Base-by-base conservation (phyloP, 768 basidiomycete genomes). In the Naganishia kalamii region DNA sequence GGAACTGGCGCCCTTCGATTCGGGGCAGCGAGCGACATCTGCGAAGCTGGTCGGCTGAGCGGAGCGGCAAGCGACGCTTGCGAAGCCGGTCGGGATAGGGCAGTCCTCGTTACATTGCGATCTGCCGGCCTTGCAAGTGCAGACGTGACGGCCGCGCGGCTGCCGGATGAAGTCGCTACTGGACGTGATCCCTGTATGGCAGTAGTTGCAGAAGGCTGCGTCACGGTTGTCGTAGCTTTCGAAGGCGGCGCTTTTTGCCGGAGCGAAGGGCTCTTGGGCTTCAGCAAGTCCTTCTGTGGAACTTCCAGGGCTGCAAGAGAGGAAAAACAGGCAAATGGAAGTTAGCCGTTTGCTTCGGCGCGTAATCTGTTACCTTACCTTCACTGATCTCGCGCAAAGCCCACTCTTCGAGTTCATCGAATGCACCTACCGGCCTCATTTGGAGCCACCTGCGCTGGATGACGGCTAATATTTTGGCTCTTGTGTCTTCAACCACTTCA, bases 311-410 rank as follows among this genome's bases (percentile, higher is more conserved):
- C 54, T 57, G 35, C 13, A 41, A 25, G 37, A 32, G 6, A 32
- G 32, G 21, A 32, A 11, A 41, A 15, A 30, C 17, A 49, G 32
- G 48, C 48, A 15, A 15, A 48, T 4, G 47, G 3, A 37, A 35
- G 23, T n/a, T 23, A 35, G n/a, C 3, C 4, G 17, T 50, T 13
- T 6, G 25, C 8, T 12, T 19, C 2, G 32, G n/a, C 6, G 15
- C 32, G 17, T 52, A 10, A 7, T 19, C 13, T 13, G 27, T 4
- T n/a, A 27, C 81, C 88, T 70, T 68, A 89, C 90, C 83, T 71
- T 88, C 85, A 44, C 85, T 84, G 43, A 98, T 90, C 73, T 97
- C 94, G 74, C 90, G 87, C 61, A 93, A 75, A 0, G 88, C 86
- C 90, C 91, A 96, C 4, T 82, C 83, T 52, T 94, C 90, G n/a